Percentiles rank a stretch among this genome's conserved stretches.
These are phyloP conservation scores for Rhodomyrtus psidioides DNA, from an alignment of 441 rosid species.

Conservation along the genomic window DNA sequence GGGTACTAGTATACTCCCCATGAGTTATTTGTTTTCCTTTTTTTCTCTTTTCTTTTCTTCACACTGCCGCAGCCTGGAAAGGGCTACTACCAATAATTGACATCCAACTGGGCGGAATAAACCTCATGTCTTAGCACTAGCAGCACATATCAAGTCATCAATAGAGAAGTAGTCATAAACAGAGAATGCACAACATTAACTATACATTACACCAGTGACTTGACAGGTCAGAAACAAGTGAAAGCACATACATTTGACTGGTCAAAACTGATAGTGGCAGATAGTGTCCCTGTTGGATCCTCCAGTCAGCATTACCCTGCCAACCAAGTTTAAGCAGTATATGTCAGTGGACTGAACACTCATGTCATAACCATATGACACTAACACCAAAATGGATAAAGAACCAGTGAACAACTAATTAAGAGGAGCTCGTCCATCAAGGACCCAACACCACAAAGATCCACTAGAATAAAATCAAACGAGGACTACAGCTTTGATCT, in stretches of 20 bases:
- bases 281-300: background rate
- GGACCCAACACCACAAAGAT: background rate
- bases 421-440: background rate
- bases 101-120: background rate
- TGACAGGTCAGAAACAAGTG: background rate
- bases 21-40: background rate
- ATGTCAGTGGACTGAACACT: background rate
- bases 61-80: background rate
- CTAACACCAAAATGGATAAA: background rate
- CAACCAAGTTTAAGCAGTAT: background rate
- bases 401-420: background rate
- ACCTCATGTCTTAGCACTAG: background rate
- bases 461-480: background rate
- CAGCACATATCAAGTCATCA: background rate
- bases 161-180: background rate
- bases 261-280: background rate
- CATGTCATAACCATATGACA: background rate
- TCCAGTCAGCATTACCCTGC: background rate
- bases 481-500: background rate
- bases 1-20: background rate
- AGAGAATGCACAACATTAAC: background rate
- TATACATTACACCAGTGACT: background rate
- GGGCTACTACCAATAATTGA: background rate
- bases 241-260: background rate
- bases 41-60: background rate